Evolutionary conservation across 441 rosid genomes (phyloP), one percentile per base, ranked within the genome.

Genomic region (Hura crepitans): DNA sequence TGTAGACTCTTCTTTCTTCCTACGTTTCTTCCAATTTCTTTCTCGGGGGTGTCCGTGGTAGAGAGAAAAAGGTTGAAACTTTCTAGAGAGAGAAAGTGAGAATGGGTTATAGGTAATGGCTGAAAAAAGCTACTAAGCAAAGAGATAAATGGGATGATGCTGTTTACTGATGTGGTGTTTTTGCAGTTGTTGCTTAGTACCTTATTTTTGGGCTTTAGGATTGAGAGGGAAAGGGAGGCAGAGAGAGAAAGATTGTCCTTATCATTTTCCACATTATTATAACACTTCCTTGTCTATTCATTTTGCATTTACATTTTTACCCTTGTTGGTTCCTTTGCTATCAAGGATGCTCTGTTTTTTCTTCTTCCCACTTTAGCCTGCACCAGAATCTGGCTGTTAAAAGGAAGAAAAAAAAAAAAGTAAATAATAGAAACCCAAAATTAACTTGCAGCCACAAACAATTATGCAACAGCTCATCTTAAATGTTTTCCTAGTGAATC

Each of bases 1-100:
- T 33, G 64, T 81, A 79, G 81, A 79, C 78, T 79, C 81, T 68
- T 79, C 65, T 62, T 71, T 62, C 69, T 78, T 76, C 74, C 75
- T 69, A 77, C 71, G 69, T 74, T 78, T 73, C 74, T 74, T 71
- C 65, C 54, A 68, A 45, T 59, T 69, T n/a, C 4, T 8, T 42
- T 63, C 18, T 18, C 1, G 49, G 65, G 4, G 23, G 30, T 60
- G 66, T 55, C 60, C 53, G 79, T 69, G n/a, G n/a, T 57, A 77
- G 77, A 73, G 53, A 75, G 8, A 66, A 66, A 30, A 17, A 57
- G 27, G 27, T 6, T 47, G 70, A 35, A 18, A 3, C 13, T 27
- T 64, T 61, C 8, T 50, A 65, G 69, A 33, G 65, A 58, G 62
- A 46, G 66, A 65, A 27, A 35, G 35, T n/a, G 9, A 33, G 23